Conservation (phyloP, 192 early-diverging fungal genomes). For the Oehlia diaphana region DNA sequence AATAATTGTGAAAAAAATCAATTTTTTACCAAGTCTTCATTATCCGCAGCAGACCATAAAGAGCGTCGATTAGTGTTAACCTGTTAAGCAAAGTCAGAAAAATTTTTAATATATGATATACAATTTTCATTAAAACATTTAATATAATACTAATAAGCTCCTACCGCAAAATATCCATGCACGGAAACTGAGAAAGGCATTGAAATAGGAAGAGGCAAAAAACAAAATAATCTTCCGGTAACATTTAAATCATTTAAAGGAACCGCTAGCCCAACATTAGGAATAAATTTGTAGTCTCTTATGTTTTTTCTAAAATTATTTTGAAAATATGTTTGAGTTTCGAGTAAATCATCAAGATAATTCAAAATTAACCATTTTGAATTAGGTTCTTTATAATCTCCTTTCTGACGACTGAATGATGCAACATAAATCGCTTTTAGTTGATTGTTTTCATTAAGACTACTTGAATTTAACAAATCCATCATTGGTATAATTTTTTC, state of each 20-base stretch:
- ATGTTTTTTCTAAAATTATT: neutral
- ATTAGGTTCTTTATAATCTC: no score
- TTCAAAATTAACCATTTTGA: no score
- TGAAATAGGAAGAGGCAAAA: neutral
- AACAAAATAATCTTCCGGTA: neutral
- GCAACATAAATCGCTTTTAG: no score
- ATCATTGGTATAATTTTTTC: no score
- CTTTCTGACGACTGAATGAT: no score
- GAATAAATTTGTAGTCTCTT: neutral
- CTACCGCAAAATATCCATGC: neutral
- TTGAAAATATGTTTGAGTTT: no score
- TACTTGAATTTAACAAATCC: no score
- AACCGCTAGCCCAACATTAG: neutral
- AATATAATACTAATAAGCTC: no score
- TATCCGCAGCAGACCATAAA: neutral
- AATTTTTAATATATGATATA: neutral
- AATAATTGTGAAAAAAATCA: neutral
- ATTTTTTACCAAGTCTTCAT: neutral
- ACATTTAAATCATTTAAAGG: neutral
- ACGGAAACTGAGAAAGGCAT: neutral
- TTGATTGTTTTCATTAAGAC: no score
- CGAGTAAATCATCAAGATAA: no score
- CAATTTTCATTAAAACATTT: no score
- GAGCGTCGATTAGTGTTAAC: neutral
- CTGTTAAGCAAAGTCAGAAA: neutral